Base-by-base conservation (phyloP, 2,329 filamentous ascomycete genomes). In the Leptodontidium sp. region DNA sequence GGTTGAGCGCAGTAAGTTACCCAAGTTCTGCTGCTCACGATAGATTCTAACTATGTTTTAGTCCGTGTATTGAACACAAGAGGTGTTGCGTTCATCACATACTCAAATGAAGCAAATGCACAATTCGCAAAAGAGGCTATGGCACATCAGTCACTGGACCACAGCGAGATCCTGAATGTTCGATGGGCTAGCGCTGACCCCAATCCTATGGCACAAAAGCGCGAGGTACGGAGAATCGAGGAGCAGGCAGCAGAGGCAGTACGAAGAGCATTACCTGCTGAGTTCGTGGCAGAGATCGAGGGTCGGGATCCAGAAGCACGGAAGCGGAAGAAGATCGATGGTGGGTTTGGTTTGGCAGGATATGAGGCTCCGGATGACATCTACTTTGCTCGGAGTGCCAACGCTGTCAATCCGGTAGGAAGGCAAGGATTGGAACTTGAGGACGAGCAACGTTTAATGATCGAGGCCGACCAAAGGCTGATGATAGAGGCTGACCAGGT, bases 201-300 rank as follows among this genome's bases (percentile, higher is more conserved):
- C 1, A 99, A 99, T 75, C 96, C 96, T 0, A 90, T 96, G 84
- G 94, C 95, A 1, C 93, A 97, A 79, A 97, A 97, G 72, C 87
- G 97, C 69, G 96, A 99, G 81, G 95, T 92, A 2, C 86, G 91
- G 49, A 87, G 91, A 50, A 91, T 99, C 69, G 96, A 99, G 78
- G 96, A 99, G 78, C 96, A 99, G 79, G 96, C 96, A 1, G 96
- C 96, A 0, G 96, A 98, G 76, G 97, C 96, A 1, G 93, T 99
- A 67, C 85, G 96, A 21, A 86, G 92, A 72, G 95, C 96, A 0
- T 83, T 99, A 4, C 96, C 96, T 0, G 93, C 91, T 0, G 93
- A 94, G 35, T 98, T 96, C 73, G 90, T 99, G 0, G 93, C 94
- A 0, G 94, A 99, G 83, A 90, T 99, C 59, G 96, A 99, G 79